These are phyloP conservation scores for Phanerochaete carnosa DNA, from an alignment of 768 basidiomycete species.

Conservation along the genomic window DNA sequence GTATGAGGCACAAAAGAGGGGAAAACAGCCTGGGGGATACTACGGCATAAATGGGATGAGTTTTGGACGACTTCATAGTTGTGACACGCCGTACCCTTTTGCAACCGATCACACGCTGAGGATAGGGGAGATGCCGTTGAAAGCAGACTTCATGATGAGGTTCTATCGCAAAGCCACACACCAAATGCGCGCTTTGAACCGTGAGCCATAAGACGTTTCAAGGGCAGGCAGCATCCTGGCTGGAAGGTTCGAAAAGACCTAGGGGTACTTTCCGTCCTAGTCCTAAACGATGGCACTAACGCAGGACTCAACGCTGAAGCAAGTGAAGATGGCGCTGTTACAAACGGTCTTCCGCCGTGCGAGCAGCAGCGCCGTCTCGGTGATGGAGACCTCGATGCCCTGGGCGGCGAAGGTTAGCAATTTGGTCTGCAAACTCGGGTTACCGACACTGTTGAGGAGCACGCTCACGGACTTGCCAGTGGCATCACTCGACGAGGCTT, in stretches of 20 bases:
- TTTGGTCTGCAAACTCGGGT: constrained; percentile 38
- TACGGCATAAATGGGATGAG: not conserved
- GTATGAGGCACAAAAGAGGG: not conserved
- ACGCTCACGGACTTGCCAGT: constrained; percentile 39
- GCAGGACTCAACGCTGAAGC: constrained; percentile 36
- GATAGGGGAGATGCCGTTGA: constrained; percentile 22
- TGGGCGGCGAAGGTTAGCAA: constrained; percentile 52
- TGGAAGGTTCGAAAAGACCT: constrained; percentile 30
- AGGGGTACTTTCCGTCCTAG: constrained; percentile 39
- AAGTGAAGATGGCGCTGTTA: constrained; percentile 50
- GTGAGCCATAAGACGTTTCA: constrained; percentile 21
- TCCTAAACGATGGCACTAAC: constrained; percentile 41
- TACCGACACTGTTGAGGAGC: constrained; percentile 58
- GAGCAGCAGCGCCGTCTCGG: constrained; percentile 46
- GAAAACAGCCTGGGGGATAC: not conserved
- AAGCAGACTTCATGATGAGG: constrained; percentile 22
- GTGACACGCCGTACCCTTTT: not conserved
- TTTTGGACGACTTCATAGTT: not conserved
- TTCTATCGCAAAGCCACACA: constrained; percentile 12
- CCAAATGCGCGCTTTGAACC: no score
- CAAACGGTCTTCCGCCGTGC: constrained; percentile 58
- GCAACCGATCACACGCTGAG: not conserved
- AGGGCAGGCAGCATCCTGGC: constrained; percentile 30
- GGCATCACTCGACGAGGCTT: constrained; percentile 48
- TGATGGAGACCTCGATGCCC: constrained; percentile 65